Percentiles rank a stretch among this genome's conserved stretches.
These are phyloP conservation scores for Fimicolochytrium jonesii DNA, from an alignment of 192 early-diverging fungal species.

Conservation along the genomic window DNA sequence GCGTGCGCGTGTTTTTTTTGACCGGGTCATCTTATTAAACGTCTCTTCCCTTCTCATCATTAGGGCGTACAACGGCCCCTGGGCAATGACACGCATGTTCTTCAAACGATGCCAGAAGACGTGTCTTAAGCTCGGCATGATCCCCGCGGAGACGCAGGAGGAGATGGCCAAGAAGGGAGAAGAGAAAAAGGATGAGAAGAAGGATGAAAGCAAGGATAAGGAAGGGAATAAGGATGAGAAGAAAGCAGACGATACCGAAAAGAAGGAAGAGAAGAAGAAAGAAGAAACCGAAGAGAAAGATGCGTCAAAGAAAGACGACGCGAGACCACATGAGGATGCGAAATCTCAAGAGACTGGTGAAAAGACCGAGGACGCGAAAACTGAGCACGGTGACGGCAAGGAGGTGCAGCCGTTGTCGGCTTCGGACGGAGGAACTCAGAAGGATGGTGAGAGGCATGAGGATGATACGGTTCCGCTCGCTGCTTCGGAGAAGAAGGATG, in stretches of 20 bases:
- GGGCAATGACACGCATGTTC: conserved; percentile 2
- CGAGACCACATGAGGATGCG: no score
- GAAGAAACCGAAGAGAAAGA: background rate
- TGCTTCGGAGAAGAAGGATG: no score
- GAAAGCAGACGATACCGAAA: background rate
- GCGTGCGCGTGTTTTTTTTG: background rate
- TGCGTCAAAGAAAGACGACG: no score
- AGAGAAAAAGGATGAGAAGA: conserved; percentile 1
- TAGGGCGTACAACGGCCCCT: conserved; percentile 35
- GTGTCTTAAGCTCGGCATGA: background rate
- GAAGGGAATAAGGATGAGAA: background rate
- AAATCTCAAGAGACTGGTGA: no score
- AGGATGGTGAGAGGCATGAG: no score
- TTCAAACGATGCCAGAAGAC: conserved; percentile 4
- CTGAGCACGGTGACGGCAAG: no score
- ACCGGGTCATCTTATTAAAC: background rate
- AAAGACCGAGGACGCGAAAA: no score
- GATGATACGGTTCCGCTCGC: no score
- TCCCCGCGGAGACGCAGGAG: background rate
- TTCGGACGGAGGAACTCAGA: no score
- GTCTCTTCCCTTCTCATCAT: background rate
- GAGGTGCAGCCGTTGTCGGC: no score
- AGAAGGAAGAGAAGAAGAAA: background rate
- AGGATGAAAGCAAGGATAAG: background rate
- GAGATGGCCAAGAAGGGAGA: background rate